Conservation (phyloP, 306 rosid species). For the Begonia peltatifolia region DNA sequence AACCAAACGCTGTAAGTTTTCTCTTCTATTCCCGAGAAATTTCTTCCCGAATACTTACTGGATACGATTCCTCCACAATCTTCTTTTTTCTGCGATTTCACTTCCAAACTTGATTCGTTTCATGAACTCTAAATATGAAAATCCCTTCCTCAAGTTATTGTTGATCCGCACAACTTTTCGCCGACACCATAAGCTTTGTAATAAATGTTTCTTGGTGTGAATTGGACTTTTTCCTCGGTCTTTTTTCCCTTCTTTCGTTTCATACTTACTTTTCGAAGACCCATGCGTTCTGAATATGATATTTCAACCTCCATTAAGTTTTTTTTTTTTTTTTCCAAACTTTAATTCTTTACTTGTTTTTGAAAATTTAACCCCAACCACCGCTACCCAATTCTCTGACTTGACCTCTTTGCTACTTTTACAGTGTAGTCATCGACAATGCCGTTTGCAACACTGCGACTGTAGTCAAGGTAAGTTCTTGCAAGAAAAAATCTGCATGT, state of each 20-base stretch:
- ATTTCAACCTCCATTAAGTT: too few relatives aligned
- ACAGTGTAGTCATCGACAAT: conserved; percentile 91
- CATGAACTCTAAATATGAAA: too few relatives aligned
- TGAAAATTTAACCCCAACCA: background rate
- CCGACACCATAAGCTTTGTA: too few relatives aligned
- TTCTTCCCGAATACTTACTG: conserved; percentile 7
- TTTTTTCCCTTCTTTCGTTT: too few relatives aligned
- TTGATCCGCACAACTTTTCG: too few relatives aligned
- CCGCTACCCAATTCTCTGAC: conserved; percentile 13
- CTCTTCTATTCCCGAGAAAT: conserved; percentile 9
- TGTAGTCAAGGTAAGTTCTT: conserved; percentile 24
- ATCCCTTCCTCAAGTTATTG: too few relatives aligned
- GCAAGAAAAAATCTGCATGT: too few relatives aligned
- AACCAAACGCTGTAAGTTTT: background rate
- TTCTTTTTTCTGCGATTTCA: background rate
- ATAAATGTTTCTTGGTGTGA: too few relatives aligned
- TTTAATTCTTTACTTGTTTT: too few relatives aligned
- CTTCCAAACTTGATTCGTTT: background rate
- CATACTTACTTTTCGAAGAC: conserved; percentile 4
- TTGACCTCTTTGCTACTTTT: conserved; percentile 19
- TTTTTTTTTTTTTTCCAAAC: too few relatives aligned
- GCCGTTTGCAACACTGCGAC: conserved; percentile 69
- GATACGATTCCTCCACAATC: conserved; percentile 8
- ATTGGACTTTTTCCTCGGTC: too few relatives aligned
- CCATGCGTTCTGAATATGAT: background rate